These are phyloP conservation scores for Blepharisma japonicum DNA, from an alignment of 73 alveolate species.

Conservation along the genomic window DNA sequence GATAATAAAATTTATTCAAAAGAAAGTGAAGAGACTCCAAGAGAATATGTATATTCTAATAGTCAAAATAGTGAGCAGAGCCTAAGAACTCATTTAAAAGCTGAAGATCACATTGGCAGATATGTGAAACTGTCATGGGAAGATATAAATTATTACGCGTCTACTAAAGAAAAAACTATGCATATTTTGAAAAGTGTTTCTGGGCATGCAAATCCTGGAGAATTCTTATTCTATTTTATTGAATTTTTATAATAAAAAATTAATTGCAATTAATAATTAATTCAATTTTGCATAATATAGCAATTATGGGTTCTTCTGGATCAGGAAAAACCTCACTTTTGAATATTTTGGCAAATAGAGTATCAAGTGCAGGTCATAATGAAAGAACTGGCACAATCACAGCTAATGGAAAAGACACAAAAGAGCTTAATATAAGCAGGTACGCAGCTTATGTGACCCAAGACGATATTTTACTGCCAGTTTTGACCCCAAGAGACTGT, in stretches of 20 bases:
- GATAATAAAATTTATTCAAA: no score
- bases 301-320: slow-evolving; percentile 53
- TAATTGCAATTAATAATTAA: no score
- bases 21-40: no score
- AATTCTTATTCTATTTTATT: no score
- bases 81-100: no score
- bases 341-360: slow-evolving; percentile 45
- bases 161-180: no score
- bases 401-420: background rate
- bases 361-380: background rate
- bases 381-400: background rate
- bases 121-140: no score
- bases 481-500: slow-evolving; percentile 52
- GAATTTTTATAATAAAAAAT: no score
- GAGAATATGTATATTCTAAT: no score
- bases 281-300: background rate
- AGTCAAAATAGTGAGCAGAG: no score
- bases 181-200: background rate
- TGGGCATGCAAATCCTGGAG: background rate
- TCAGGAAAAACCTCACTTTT: slow-evolving; percentile 75
- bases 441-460: slow-evolving; percentile 55
- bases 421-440: background rate
- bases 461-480: slow-evolving; percentile 51
- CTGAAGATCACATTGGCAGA: no score
- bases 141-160: no score